Evolutionary conservation across 495 filamentous ascomycete genomes (phyloP).

Genomic region (Penicillium turbatum): DNA sequence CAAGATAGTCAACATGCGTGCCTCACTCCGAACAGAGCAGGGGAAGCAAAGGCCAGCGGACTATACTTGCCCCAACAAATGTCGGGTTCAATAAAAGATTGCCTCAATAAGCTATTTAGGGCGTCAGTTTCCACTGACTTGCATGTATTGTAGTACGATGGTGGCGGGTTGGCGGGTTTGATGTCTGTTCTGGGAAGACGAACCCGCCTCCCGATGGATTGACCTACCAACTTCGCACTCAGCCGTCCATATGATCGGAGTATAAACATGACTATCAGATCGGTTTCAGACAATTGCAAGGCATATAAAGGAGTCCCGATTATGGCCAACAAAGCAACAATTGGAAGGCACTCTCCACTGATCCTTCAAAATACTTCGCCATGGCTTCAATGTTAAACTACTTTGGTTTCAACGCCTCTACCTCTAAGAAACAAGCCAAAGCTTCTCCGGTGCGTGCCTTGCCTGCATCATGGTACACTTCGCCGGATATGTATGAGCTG

Average conservation of each 20-base stretch:
- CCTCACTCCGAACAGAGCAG: background rate
- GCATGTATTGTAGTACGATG: background rate
- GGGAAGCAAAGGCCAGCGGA: background rate
- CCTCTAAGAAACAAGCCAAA: slow-evolving; percentile 17
- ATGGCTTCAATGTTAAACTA: slow-evolving; percentile 33
- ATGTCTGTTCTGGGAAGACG: slow-evolving; percentile 1
- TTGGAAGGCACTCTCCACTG: background rate
- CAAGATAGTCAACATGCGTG: background rate
- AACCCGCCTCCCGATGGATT: slow-evolving; percentile 8
- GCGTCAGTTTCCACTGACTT: background rate
- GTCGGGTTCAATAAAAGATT: background rate
- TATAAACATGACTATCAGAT: background rate
- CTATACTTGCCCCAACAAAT: background rate
- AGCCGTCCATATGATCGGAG: slow-evolving; percentile 8
- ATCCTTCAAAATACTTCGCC: background rate
- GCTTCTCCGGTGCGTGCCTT: slow-evolving; percentile 32
- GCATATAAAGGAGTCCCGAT: background rate
- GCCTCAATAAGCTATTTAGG: background rate
- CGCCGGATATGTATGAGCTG: slow-evolving; percentile 46
- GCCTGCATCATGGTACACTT: slow-evolving; percentile 48
- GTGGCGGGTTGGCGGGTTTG: background rate
- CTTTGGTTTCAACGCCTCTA: slow-evolving; percentile 24
- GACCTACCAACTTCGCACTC: background rate
- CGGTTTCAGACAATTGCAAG: background rate
- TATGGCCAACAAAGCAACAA: background rate